Conservation (phyloP, 1,139 yeast genomes). For the Hemisphaericaspora xylofermentans region DNA sequence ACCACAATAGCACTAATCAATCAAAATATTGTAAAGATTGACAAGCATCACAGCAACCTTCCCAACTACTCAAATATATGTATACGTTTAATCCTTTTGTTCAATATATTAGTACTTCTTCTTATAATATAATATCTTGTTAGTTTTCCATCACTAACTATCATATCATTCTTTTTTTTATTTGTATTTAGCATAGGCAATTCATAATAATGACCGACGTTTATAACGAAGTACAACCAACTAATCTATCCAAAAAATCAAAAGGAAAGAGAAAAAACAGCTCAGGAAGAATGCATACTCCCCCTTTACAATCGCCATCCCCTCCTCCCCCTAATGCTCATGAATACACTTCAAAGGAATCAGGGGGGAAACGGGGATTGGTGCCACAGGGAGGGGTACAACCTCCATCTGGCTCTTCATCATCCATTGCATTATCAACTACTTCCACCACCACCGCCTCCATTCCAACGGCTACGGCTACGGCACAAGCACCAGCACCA, state of each 20-base stretch:
- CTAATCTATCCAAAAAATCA: constrained; percentile 1
- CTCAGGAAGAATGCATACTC: not conserved
- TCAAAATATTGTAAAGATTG: no score
- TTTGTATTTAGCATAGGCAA: not conserved
- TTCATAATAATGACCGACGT: constrained; percentile 2
- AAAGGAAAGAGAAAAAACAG: not conserved
- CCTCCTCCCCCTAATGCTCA: not conserved
- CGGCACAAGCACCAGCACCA: not conserved
- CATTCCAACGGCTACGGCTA: not conserved
- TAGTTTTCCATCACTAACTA: not conserved
- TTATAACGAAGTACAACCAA: constrained; percentile 12
- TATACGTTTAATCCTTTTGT: no score
- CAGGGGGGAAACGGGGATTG: not conserved
- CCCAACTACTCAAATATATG: no score
- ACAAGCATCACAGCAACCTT: no score
- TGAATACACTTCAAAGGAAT: constrained; percentile 1
- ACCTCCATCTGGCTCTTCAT: not conserved
- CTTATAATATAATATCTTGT: not conserved
- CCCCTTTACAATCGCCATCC: not conserved
- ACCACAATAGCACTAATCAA: no score
- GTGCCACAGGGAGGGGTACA: not conserved
- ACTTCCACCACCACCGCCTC: constrained; percentile 4
- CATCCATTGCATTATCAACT: not conserved
- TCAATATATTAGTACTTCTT: no score
- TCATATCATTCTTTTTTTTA: not conserved